Base-by-base conservation (phyloP, 495 filamentous ascomycete species). In the Chlorociboria aeruginascens region DNA sequence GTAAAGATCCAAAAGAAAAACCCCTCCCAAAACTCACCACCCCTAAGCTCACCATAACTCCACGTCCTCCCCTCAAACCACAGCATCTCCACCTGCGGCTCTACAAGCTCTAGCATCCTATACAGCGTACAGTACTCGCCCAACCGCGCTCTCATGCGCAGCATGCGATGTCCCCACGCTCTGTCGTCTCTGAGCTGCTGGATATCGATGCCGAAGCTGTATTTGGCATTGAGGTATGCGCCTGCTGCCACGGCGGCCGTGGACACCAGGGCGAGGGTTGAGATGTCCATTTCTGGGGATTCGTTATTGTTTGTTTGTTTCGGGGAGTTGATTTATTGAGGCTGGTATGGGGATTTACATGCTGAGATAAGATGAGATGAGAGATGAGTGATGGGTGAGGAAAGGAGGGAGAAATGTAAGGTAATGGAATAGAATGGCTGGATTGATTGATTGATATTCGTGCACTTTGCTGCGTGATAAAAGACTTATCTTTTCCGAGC, bases 61-160 rank as follows among this genome's bases (percentile, higher is more conserved):
- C 72, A 73, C 12, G 63, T 68, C 51, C 64, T 67, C 3, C 68
- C 61, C 46, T 76, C 72, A 59, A 74, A 74, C 72, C 72, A 75
- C 13, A 75, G 50, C 6, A 66, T 67, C 40, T 73, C 69, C 3
- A 34, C 37, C 0, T 54, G 46, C 4, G 62, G 65, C 28, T 64
- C 53, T 0, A 66, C 59, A n/a, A 60, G 58, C 42, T 67, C 59
- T 6, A 75, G 64, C 57, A 73, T 60, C 38, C 61, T 62, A 53
- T 72, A 73, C 13, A 71, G 52, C 0, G 69, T 73, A 10, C 61
- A 49, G 8, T 63, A 62, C 49, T 69, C 69, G 3, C 68, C 70
- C 8, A 75, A 51, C 28, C 63, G 53, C 8, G 53, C 58, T 39
- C 73, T 68, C 10, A 65, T 65, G 45, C 64, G 52, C 2, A 33